Base-by-base conservation (phyloP, 1,139 yeast species). In the Geotrichum australiense region DNA sequence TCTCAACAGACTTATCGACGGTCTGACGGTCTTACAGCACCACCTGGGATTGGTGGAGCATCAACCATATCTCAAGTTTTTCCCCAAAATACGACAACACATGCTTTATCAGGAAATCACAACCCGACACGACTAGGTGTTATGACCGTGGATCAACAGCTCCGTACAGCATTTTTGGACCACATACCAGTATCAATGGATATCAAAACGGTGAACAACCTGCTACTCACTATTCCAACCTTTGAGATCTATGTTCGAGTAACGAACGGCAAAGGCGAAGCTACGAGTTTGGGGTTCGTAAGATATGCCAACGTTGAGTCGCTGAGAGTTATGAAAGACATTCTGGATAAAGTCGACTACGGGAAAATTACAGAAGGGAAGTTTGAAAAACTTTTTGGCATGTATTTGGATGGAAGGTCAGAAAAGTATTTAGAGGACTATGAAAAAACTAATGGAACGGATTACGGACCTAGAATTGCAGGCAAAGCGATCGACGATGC, bases 121-220 rank as follows among this genome's bases (percentile, higher is more conserved):
- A 91, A 2, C n/a, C 39, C 38, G n/a, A 26, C 35, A n/a, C 19
- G 41, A 15, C 37, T 51, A 11, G 49, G 49, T 32, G 52, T 54
- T 11, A 47, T 51, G 46, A 47, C 58, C 14, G 41, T 47, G 8
- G 61, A 61, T 19, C 59, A 59, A 33, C 59, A 57, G 43, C 47
- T 55, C 23, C 50, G 58, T 23, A 59, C 64, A 7, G 41, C 62
- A n/a, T 61, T 51, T 43, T 39, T 62, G 7, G 56, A 57, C 5
- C 49, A 49, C 8, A 44, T 61, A n/a, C 64, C 65, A 2, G 49
- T 46, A 6, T 55, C 47, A 15, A 41, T 61, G 35, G 59, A 61
- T 23, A 64, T 58, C 30, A 43, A 47, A 11, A 51, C 55, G 36
- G 46, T 61, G 21, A 53, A 47, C 26, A 43, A 49, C 22, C 47